Evolutionary conservation across 2,329 filamentous ascomycete genomes (phyloP), one percentile per base, ranked within the genome.

Genomic region (Colletotrichum melonis): DNA sequence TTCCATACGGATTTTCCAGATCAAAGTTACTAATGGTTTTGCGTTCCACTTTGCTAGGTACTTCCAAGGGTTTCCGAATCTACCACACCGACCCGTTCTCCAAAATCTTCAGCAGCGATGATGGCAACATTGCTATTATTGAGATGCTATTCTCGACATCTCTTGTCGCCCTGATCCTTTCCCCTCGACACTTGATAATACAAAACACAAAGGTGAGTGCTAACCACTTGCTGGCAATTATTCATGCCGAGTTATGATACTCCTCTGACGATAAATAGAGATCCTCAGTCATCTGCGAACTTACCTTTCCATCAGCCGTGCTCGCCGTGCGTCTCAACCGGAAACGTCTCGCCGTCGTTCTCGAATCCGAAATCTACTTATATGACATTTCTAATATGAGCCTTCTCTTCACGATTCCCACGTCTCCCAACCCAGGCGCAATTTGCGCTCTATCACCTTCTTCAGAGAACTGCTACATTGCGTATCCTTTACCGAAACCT

Each of bases 351-450:
- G 95, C 97, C 14, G 95, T 99, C 38, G 92, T 98, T 16, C 89
- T 98, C 69, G 97, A 99, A 82, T 95, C 98, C 78, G 94, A 98
- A 81, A 97, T 98, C 75, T 99, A 98, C 84, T 89, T 99, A 62
- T 99, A 99, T 86, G 97, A 99, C 82, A 98, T 99, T 76, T 95
- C 95, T 84, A 98, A 98, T 81, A 98, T 99, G 96, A 96, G 94
- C 79, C 90, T 98, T 72, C 88, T 98, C 54, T 93, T 95, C 82
- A 97, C 95, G 6, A 97, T 98, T 76, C 92, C 95, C 72, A 98
- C 96, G 6, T 98, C 96, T 4, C 94, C 97, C 7, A 99, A 99
- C 79, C 94, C 95, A 1, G 92, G 91, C 75, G 95, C 95, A 42
- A 97, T 98, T 74, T 98, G 95, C 83, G 94, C 95, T 4, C 89